These are phyloP conservation scores for Ilyonectria destructans DNA, from an alignment of 2,329 filamentous ascomycete species.

Conservation along the genomic window DNA sequence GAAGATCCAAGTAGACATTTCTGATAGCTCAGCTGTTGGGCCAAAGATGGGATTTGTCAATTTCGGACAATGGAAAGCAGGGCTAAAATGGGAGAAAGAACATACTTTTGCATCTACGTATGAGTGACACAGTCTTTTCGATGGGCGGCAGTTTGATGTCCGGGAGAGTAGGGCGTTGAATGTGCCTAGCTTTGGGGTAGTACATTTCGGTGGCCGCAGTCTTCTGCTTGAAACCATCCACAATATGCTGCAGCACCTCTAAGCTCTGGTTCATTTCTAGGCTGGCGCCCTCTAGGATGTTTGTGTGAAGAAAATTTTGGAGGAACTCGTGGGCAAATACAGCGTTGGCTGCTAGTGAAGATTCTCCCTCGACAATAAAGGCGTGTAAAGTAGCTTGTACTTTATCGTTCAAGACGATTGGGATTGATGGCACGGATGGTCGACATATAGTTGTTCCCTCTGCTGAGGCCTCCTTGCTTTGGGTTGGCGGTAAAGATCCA, in stretches of 20 bases:
- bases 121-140: slow-evolving; percentile 43
- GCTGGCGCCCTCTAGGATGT: slow-evolving; percentile 45
- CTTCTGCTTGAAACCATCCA: slow-evolving; percentile 46
- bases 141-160: slow-evolving; percentile 44
- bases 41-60: background rate
- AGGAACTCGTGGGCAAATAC: slow-evolving; percentile 64
- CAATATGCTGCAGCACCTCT: slow-evolving; percentile 53
- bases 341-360: slow-evolving; percentile 63
- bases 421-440: slow-evolving; percentile 1
- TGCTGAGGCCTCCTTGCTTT: slow-evolving; percentile 32
- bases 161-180: slow-evolving; percentile 40
- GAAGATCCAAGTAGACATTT: slow-evolving; percentile 48
- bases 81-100: background rate
- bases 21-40: background rate
- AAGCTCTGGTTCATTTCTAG: slow-evolving; percentile 55
- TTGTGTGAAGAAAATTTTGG: slow-evolving; percentile 54
- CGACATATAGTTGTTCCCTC: slow-evolving; percentile 14
- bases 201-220: slow-evolving; percentile 45
- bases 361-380: slow-evolving; percentile 60
- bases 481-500: slow-evolving; percentile 7
- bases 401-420: slow-evolving; percentile 39
- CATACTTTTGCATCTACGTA: slow-evolving; percentile 42
- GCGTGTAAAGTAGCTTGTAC: slow-evolving; percentile 43
- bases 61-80: background rate
- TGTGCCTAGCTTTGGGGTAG: slow-evolving; percentile 42